Evolutionary conservation across 1,284 basidiomycete genomes (phyloP), one percentile per base, ranked within the genome.

Genomic region (Athelia sp.): DNA sequence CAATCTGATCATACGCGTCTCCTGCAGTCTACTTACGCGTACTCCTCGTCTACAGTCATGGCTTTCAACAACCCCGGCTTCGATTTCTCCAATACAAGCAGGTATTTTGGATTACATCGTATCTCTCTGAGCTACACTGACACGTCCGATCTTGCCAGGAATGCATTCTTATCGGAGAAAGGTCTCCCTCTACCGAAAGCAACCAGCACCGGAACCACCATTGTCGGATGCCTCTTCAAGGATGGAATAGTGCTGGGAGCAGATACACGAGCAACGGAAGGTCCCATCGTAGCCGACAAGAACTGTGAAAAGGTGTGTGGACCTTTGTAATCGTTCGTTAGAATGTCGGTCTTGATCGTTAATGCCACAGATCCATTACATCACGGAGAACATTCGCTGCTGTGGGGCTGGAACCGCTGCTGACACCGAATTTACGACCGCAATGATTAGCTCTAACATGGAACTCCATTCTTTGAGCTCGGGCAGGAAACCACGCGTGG

Each of bases 391-490:
- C 55, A 99, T 99, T 58, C 81, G 96, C 50, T 99, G 97, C 77
- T 98, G 96, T 65, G 97, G 97, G 63, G 97, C 97, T 2, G 96
- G 97, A 51, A 99, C 97, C 2, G 96, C 97, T 19, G 96, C 96
- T 11, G 96, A 98, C 65, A 98, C 95, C 1, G 96, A 98, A 70
- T 97, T 96, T 65, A 91, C 88, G 13, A 95, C 94, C 46, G 91
- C 90, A 19, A 79, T 93, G 62, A 96, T 97, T 61, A 91, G 90
- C 1, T 93, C 90, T 31, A 96, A 96, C 69, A 90, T 98, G 67
- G 91, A 94, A 66, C 75, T 97, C 9, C 93, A 96, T 62, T 76
- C 82, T 1, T 76, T 96, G 26, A 87, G 88, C 13, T 91, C 90
- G 22, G 93, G 92, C 17, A 73, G 93, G 51, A 90, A 87, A 65